These are phyloP conservation scores for Alternaria triticimaculans DNA, from an alignment of 2,329 filamentous ascomycete species.

Conservation along the genomic window DNA sequence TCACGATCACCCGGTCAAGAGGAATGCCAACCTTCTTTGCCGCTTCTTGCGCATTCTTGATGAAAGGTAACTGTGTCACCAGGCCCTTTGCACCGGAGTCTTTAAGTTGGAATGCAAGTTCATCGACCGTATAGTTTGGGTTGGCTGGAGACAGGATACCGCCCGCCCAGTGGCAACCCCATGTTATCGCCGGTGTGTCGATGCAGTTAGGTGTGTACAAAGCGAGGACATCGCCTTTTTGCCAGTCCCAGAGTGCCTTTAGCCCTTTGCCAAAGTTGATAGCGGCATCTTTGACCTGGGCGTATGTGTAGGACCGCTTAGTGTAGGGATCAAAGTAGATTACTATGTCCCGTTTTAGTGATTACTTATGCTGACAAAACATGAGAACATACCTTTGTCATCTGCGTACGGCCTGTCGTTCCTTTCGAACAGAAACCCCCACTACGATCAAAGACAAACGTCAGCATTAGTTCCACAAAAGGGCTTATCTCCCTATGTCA, in stretches of 20 bases:
- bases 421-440: slow-evolving; percentile 77
- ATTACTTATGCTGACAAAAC: neutral
- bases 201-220: slow-evolving; percentile 84
- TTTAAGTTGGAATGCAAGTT: slow-evolving; percentile 83
- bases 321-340: slow-evolving; percentile 80
- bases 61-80: slow-evolving; percentile 72
- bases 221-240: slow-evolving; percentile 81
- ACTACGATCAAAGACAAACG: slow-evolving; percentile 45
- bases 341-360: slow-evolving; percentile 57
- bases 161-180: slow-evolving; percentile 83
- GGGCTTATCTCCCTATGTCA: neutral
- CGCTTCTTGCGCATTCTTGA: slow-evolving; percentile 71
- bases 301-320: slow-evolving; percentile 72
- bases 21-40: slow-evolving; percentile 73
- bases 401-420: slow-evolving; percentile 71
- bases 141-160: slow-evolving; percentile 86
- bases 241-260: slow-evolving; percentile 75
- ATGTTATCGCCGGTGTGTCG: slow-evolving; percentile 78
- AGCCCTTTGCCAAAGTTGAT: slow-evolving; percentile 82
- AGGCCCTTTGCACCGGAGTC: slow-evolving; percentile 78
- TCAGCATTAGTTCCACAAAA: neutral
- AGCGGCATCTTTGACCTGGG: slow-evolving; percentile 69
- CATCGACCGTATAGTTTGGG: slow-evolving; percentile 81
- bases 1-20: slow-evolving; percentile 73
- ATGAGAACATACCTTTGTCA: slow-evolving; percentile 66